Base-by-base conservation (phyloP, 805 yeast genomes). In the Danielia oregonensis region DNA sequence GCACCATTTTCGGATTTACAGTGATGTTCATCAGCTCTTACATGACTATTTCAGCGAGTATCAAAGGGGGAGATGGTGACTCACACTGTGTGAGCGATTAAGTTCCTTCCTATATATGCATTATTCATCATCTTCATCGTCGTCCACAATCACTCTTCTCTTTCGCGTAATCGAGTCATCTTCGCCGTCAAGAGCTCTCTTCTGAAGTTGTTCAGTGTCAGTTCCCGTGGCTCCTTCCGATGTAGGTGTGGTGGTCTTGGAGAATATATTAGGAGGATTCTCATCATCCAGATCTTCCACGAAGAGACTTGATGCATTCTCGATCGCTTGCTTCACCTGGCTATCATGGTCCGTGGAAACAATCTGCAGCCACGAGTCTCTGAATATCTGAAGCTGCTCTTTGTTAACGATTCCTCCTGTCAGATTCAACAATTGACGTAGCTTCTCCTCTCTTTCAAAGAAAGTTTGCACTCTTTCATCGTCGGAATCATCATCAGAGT, bases 11-110 rank as follows among this genome's bases (percentile, higher is more conserved):
- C 59, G 97, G 97, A 0, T 58, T 79, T 24, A 42, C 73, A 2
- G 83, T 91, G 11, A 83, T 91, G 93, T 43, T 86, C 19, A 64
- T 87, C 10, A 84, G 95, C n/a, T 80, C 95, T 0, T 60, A 73
- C 13, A 89, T 83, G 66, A 85, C 94, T 1, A 67, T 86, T 3
- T 40, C 68, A 11, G 63, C 69, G 24, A 64, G 78, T 17, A 22
- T 70, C 10, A 52, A 57, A 7, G 43, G 38, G 24, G 65, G 57
- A 7, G 62, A 58, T 8, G 72, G 59, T 14, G 74, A 66, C 17
- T 29, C 37, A 3, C 82, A 78, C 42, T 80, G 86, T 55, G 65
- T 62, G 26, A 58, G 44, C 17, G 66, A 59, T 36, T 56, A 51
- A 37, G 17, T 18, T 21, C 5, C 14, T 21, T 24, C 33, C 22